These are phyloP conservation scores for Aspergillus ostianus DNA, from an alignment of 495 filamentous ascomycete genomes.

Conservation along the genomic window DNA sequence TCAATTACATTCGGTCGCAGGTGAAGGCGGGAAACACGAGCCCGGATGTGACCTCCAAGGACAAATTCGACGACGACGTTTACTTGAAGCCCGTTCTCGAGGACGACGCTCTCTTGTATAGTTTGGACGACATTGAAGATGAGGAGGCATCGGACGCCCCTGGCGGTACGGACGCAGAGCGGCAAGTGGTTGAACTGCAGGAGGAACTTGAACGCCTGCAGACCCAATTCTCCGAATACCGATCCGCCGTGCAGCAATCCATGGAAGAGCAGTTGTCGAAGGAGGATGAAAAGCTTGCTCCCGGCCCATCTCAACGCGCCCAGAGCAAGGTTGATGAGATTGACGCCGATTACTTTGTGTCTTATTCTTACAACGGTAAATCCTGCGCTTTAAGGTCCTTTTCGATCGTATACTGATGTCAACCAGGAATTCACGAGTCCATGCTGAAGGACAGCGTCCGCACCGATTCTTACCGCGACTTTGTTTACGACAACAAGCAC, in stretches of 20 bases:
- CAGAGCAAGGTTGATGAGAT: constrained; percentile 32
- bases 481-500: constrained; percentile 79
- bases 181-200: constrained; percentile 66
- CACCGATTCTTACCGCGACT: constrained; percentile 68
- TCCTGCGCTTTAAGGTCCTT: background rate
- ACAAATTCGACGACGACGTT: constrained; percentile 66
- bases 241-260: constrained; percentile 64
- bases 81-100: constrained; percentile 84
- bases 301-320: constrained; percentile 18
- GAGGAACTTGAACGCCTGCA: constrained; percentile 62
- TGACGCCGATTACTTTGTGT: constrained; percentile 73
- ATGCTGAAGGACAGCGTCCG: constrained; percentile 80
- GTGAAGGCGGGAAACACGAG: constrained; percentile 51
- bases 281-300: constrained; percentile 39
- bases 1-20: constrained; percentile 73
- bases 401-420: constrained; percentile 14
- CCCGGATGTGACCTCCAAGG: constrained; percentile 54
- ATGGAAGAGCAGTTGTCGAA: constrained; percentile 66
- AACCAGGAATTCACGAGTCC: constrained; percentile 77
- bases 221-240: constrained; percentile 70
- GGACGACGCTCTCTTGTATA: constrained; percentile 83
- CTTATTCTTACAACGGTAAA: constrained; percentile 76
- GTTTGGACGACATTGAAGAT: constrained; percentile 69
- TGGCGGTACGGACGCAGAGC: constrained; percentile 39
- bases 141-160: constrained; percentile 25